These are phyloP conservation scores for Dunaliella salina DNA, from an alignment of 163 green algal genomes.

Conservation along the genomic window DNA sequence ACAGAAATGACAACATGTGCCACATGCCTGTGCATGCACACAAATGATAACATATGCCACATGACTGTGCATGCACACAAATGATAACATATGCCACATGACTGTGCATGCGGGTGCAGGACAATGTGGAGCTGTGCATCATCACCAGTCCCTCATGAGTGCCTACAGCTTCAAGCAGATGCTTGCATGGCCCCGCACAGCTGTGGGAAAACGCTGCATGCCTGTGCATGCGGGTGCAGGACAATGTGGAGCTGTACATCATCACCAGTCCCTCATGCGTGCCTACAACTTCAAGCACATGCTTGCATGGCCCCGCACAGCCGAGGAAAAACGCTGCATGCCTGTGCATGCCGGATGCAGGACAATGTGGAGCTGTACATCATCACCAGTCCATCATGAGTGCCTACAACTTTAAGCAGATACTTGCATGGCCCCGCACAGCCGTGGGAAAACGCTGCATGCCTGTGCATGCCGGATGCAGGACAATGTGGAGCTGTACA, in stretches of 20 bases:
- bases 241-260: slow-evolving; percentile 54
- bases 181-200: slow-evolving; percentile 34
- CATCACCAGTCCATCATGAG: slow-evolving; percentile 60
- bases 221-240: too few relatives aligned
- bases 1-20: too few relatives aligned
- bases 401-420: slow-evolving; percentile 45
- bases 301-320: slow-evolving; percentile 34
- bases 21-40: too few relatives aligned
- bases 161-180: slow-evolving; percentile 51
- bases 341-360: too few relatives aligned
- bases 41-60: too few relatives aligned
- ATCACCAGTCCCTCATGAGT: slow-evolving; percentile 60
- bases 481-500: slow-evolving; percentile 46
- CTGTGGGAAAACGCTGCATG: not conserved
- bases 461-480: not conserved
- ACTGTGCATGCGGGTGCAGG: too few relatives aligned
- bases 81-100: too few relatives aligned
- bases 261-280: slow-evolving; percentile 60
- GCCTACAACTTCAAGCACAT: slow-evolving; percentile 51
- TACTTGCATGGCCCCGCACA: slow-evolving; percentile 41
- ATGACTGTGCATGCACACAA: too few relatives aligned
- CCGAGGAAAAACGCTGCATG: not conserved
- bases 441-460: too few relatives aligned
- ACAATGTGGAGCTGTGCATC: slow-evolving; percentile 54
- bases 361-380: slow-evolving; percentile 53